phyloP scores from a whole-genome alignment of 2,329 filamentous ascomycete genomes.

The Ceratocystis papillata region DNA sequence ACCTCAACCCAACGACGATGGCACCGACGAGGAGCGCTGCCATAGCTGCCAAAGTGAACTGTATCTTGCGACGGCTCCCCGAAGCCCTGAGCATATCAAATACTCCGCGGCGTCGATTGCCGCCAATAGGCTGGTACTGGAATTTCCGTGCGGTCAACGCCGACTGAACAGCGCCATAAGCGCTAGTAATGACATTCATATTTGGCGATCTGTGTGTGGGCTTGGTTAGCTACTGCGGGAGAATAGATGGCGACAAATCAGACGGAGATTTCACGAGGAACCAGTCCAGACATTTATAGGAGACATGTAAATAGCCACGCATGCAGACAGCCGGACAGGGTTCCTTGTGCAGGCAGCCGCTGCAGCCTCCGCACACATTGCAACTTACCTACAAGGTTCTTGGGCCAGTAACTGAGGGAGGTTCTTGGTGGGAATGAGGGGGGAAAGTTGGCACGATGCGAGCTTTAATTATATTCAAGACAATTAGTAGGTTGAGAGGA shows the following conservation, averaged over 20 bases:
- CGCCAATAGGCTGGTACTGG: constrained; percentile 20
- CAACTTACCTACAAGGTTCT: neutral
- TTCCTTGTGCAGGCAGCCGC: too few relatives aligned
- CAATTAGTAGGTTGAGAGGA: neutral
- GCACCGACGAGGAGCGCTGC: constrained; percentile 9
- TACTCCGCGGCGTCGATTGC: neutral
- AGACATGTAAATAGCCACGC: neutral
- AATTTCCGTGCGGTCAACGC: constrained; percentile 15
- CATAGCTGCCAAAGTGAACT: constrained; percentile 13
- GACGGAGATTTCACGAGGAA: too few relatives aligned
- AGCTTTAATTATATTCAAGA: neutral
- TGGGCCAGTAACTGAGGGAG: neutral
- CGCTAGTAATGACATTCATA: constrained; percentile 19
- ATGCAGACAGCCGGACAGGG: neutral
- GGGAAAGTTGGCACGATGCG: neutral
- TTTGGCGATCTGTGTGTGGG: constrained; percentile 3
- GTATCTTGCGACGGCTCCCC: constrained; percentile 16
- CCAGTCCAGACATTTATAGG: neutral
- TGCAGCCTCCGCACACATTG: neutral
- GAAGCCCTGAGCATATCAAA: constrained; percentile 12
- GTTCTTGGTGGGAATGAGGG: neutral
- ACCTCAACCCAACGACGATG: constrained; percentile 21
- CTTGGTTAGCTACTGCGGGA: neutral
- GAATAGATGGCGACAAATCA: neutral
- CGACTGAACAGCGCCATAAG: constrained; percentile 12